Percentiles rank a stretch among this genome's conserved stretches.
Evolutionary conservation across 23 red algal species (phyloP).

Genomic region (Cyanidiococcus yangmingshanensis): DNA sequence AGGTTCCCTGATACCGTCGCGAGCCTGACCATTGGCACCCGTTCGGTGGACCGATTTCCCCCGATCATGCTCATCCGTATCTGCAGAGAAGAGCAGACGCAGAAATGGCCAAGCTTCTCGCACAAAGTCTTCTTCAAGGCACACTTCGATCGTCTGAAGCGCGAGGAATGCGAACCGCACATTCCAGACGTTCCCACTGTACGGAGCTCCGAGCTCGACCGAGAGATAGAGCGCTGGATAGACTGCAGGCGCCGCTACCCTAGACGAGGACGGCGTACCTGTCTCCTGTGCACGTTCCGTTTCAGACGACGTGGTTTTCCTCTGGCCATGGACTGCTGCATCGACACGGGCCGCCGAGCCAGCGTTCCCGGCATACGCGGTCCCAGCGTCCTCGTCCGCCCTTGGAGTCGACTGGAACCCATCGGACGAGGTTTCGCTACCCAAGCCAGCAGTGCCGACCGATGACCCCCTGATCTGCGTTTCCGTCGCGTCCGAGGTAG

Average conservation of each 20-base stretch:
- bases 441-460: no score
- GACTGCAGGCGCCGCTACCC: neutral
- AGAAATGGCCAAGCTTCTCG: slow-evolving; percentile 9
- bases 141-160: slow-evolving; percentile 8
- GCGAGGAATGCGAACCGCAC: neutral
- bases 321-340: neutral
- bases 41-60: neutral
- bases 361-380: neutral
- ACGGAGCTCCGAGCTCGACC: neutral
- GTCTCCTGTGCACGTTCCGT: slow-evolving; percentile 8
- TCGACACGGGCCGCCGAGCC: neutral
- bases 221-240: neutral
- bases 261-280: slow-evolving; percentile 57
- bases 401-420: no score
- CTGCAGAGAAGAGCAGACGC: neutral
- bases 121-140: slow-evolving; percentile 18
- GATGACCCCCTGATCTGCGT: no score
- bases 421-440: no score
- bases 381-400: neutral
- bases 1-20: neutral
- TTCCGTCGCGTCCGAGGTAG: neutral
- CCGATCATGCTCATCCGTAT: neutral
- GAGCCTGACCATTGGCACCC: no score
- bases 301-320: neutral
- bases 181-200: neutral